These are phyloP conservation scores for Rhizodiscina lignyota DNA, from an alignment of 495 filamentous ascomycete species.

Conservation along the genomic window DNA sequence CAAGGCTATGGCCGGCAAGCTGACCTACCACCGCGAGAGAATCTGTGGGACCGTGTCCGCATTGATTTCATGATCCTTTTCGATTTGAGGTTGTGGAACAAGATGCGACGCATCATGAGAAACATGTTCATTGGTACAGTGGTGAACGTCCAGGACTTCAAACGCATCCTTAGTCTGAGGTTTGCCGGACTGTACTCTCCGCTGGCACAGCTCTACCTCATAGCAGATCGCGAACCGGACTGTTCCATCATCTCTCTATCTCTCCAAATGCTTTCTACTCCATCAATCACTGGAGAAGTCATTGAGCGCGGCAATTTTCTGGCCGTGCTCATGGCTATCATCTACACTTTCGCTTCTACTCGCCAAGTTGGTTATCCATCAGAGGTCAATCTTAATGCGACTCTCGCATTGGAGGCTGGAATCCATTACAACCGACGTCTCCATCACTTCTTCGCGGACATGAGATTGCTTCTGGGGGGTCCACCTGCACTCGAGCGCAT, in stretches of 20 bases:
- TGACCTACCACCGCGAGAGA: slow-evolving; percentile 53
- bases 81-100: slow-evolving; percentile 93
- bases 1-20: slow-evolving; percentile 36
- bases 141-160: slow-evolving; percentile 87
- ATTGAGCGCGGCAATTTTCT: slow-evolving; percentile 93
- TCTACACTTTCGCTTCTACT: slow-evolving; percentile 94
- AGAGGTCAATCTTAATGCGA: slow-evolving; percentile 67
- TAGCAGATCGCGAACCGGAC: slow-evolving; percentile 91
- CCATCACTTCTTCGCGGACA: slow-evolving; percentile 90
- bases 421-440: slow-evolving; percentile 87
- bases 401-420: slow-evolving; percentile 79
- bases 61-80: slow-evolving; percentile 96
- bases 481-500: slow-evolving; percentile 73
- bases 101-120: slow-evolving; percentile 71
- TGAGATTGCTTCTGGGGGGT: slow-evolving; percentile 76
- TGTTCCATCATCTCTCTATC: slow-evolving; percentile 97
- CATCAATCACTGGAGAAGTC: slow-evolving; percentile 88
- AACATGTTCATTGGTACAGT: slow-evolving; percentile 94
- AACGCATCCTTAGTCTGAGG: slow-evolving; percentile 81
- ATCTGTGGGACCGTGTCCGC: slow-evolving; percentile 72
- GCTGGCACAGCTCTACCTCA: slow-evolving; percentile 84
- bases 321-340: slow-evolving; percentile 82
- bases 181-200: slow-evolving; percentile 89
- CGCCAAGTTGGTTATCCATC: slow-evolving; percentile 86
- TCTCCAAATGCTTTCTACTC: slow-evolving; percentile 88